A percentile compares a stretch with the other conserved stretches of the same genome.
Conservation (phyloP, 495 filamentous ascomycete species). For the Aspergillus affinis region DNA sequence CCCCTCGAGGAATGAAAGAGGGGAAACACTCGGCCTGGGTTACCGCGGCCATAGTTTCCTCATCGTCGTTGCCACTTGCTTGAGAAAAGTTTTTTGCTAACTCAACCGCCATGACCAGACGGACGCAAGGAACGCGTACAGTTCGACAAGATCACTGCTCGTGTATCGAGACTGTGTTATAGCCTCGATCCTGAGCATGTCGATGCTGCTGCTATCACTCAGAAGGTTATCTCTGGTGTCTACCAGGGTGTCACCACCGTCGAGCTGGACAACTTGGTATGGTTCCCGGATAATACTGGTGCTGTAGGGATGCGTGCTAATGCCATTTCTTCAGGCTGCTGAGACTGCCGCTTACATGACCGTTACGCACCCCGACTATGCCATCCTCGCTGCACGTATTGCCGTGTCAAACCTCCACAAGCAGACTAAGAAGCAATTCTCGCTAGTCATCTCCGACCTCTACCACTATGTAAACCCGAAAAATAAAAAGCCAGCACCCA, state of each 20-base stretch:
- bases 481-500: constrained; percentile 78
- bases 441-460: constrained; percentile 85
- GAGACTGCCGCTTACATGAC: constrained; percentile 99
- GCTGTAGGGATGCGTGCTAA: constrained; percentile 13
- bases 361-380: constrained; percentile 97
- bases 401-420: constrained; percentile 99
- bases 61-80: constrained; percentile 27
- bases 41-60: constrained; percentile 5
- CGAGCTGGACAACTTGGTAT: constrained; percentile 93
- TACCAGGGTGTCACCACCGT: constrained; percentile 97
- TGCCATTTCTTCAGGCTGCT: constrained; percentile 65
- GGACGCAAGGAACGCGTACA: constrained; percentile 99
- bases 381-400: constrained; percentile 96
- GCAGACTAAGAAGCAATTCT: constrained; percentile 99
- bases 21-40: not conserved
- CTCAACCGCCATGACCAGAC: constrained; percentile 54
- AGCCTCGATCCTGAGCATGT: constrained; percentile 95
- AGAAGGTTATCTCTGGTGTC: constrained; percentile 98
- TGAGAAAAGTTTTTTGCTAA: constrained; percentile 21
- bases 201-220: constrained; percentile 95
- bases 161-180: constrained; percentile 95
- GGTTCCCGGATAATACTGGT: constrained; percentile 24
- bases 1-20: not conserved
- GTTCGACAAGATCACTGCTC: constrained; percentile 99
- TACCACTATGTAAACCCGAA: constrained; percentile 97